phyloP scores from a whole-genome alignment of 2,329 filamentous ascomycete species.

The Microsporum canis region DNA sequence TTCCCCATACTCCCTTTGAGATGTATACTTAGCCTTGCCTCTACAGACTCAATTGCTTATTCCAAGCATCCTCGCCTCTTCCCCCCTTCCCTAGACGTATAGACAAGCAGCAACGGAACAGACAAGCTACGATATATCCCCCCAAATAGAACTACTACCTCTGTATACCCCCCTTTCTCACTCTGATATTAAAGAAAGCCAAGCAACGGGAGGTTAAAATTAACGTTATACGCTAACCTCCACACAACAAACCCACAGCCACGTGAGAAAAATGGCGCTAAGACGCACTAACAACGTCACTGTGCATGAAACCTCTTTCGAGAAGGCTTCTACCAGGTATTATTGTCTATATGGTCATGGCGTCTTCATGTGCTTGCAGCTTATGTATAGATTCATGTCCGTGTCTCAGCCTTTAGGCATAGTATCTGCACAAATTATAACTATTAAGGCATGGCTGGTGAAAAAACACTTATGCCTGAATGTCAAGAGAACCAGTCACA shows the following conservation, averaged over 20 bases:
- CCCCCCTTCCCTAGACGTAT: not conserved
- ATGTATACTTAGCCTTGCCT: not conserved
- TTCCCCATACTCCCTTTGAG: not conserved
- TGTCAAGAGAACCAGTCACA: not conserved
- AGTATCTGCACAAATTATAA: too few relatives aligned
- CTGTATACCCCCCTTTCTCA: not conserved
- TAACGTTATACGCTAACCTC: conserved; percentile 1
- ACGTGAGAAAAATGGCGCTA: conserved; percentile 1
- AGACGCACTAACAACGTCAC: not conserved
- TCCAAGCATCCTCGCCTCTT: not conserved
- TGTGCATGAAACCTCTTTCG: not conserved
- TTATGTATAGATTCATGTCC: not conserved
- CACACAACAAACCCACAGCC: not conserved
- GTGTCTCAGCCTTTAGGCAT: not conserved
- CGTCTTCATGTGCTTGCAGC: not conserved
- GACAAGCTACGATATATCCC: not conserved
- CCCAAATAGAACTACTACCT: not conserved
- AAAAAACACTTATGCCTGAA: too few relatives aligned
- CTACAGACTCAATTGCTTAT: not conserved
- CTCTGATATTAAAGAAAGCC: not conserved
- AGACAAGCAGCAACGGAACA: not conserved
- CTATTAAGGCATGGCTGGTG: too few relatives aligned
- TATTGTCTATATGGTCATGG: not conserved
- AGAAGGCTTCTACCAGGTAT: not conserved
- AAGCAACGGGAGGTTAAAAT: conserved; percentile 4